These are phyloP conservation scores for Sugiyamaella pinicola DNA, from an alignment of 1,139 yeast genomes.

Conservation along the genomic window DNA sequence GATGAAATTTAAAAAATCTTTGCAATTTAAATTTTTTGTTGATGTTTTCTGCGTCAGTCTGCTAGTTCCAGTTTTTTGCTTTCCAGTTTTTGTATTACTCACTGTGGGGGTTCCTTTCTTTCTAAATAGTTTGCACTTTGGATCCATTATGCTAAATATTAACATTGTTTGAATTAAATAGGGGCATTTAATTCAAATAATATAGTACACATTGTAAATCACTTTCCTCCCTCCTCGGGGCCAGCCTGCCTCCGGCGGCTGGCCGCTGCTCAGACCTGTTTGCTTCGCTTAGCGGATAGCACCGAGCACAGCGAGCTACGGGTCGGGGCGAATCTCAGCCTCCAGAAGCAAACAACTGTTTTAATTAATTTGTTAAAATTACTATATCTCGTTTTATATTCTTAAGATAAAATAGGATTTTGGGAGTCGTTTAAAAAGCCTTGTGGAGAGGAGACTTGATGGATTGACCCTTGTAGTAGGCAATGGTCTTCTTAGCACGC, in stretches of 20 bases:
- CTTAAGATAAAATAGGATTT: not conserved
- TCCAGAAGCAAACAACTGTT: too few species aligned
- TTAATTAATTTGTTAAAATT: constrained; percentile 10
- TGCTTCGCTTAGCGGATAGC: too few species aligned
- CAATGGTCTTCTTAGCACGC: constrained; percentile 78
- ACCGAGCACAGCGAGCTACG: too few species aligned
- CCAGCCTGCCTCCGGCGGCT: too few species aligned
- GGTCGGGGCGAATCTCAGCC: too few species aligned
- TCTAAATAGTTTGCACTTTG: constrained; percentile 3
- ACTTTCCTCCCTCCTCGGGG: too few species aligned
- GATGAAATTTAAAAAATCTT: constrained; percentile 41
- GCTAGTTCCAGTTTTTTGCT: too few species aligned
- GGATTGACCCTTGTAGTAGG: constrained; percentile 71
- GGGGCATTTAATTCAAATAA: constrained; percentile 11
- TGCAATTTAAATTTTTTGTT: not conserved
- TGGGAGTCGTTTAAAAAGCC: constrained; percentile 53
- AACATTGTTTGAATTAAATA: constrained; percentile 2
- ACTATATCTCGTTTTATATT: constrained; percentile 2
- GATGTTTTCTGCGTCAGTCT: too few species aligned
- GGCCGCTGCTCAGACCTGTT: too few species aligned
- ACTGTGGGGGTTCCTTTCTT: constrained; percentile 10
- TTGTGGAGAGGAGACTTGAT: constrained; percentile 75
- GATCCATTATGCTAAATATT: not conserved
- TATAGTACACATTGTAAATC: not conserved
- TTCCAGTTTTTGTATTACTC: constrained; percentile 1